Evolutionary conservation across 345 rosid species (phyloP), one percentile per base, ranked within the genome.

Genomic region (Melastoma malabathricum): DNA sequence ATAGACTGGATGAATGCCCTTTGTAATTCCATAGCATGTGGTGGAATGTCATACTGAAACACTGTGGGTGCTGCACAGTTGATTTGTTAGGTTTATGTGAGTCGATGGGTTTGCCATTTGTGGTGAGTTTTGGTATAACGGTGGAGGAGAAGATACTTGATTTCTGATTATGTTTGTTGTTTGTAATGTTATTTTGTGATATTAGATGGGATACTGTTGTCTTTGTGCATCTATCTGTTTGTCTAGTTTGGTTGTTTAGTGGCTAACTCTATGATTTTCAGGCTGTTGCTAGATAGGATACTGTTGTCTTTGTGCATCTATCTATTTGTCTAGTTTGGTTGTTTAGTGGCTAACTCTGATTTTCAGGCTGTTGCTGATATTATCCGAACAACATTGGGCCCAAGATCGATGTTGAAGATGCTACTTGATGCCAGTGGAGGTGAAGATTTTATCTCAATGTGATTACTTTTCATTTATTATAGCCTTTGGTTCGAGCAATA

Each of bases 351-450:
- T 51, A 18, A 13, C 15, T 20, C 27, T 61, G 57, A 43, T 7
- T 34, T 9, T 34, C 62, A 86, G 97, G 96, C 84, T 54, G 89
- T 92, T 59, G 93, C 98, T 59, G 95, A 84, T 23, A 84, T 87
- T 19, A 74, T 87, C 14, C 83, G 98, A n/a, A 92, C 95, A 7
- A 92, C 98, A 19, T 73, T 92, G 74, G 98, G 96, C 47, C 98
- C 98, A 38, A 69, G 98, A 15, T 84, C 96, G 53, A 92, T 92
- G 98, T 58, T 84, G 59, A 92, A 92, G 79, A 92, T 92, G 98
- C 79, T 92, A 22, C 96, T 92, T 50, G 93, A 84, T 78, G 81
- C 88, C 64, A 31, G 52, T 43, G 98, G 95, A 77, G 98, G 98
- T 89, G 38, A 46, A 48, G 15, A 15, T 62, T 23, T 43, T 18